Percentiles rank a stretch among this genome's conserved stretches.
These are phyloP conservation scores for Arthrobotrys sphaeroides DNA, from an alignment of 2,329 filamentous ascomycete species.

Conservation along the genomic window DNA sequence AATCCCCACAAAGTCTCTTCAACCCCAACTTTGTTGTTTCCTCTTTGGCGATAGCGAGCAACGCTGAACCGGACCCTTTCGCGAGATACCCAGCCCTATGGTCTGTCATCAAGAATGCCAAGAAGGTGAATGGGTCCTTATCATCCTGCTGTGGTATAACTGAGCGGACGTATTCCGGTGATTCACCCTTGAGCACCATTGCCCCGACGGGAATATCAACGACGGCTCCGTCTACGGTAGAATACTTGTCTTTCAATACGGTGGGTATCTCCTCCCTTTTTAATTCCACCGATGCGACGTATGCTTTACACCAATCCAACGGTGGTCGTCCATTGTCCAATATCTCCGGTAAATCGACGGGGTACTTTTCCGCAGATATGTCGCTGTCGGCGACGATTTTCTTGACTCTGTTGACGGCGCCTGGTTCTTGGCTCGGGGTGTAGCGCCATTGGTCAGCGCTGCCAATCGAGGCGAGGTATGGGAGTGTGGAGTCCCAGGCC, in stretches of 20 bases:
- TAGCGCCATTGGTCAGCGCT: constrained; percentile 27
- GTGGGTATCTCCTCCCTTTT: constrained; percentile 1
- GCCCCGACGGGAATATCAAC: constrained; percentile 27
- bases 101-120: constrained; percentile 19
- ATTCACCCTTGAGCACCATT: constrained; percentile 7
- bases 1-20: constrained; percentile 25
- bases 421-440: constrained; percentile 5
- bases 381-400: constrained; percentile 13
- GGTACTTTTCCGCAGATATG: background rate
- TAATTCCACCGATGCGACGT: constrained; percentile 16
- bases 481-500: constrained; percentile 36
- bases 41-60: constrained; percentile 17
- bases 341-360: background rate
- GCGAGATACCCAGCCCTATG: constrained; percentile 14
- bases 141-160: constrained; percentile 38
- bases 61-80: constrained; percentile 22
- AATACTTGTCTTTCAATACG: constrained; percentile 10
- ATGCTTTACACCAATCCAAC: constrained; percentile 13
- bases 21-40: constrained; percentile 19
- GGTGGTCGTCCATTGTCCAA: background rate
- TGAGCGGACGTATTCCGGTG: constrained; percentile 15
- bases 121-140: constrained; percentile 19
- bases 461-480: constrained; percentile 15
- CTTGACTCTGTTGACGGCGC: constrained; percentile 3
- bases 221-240: background rate